Evolutionary conservation across 345 rosid species (phyloP).

Genomic region (Brassica rapa): DNA sequence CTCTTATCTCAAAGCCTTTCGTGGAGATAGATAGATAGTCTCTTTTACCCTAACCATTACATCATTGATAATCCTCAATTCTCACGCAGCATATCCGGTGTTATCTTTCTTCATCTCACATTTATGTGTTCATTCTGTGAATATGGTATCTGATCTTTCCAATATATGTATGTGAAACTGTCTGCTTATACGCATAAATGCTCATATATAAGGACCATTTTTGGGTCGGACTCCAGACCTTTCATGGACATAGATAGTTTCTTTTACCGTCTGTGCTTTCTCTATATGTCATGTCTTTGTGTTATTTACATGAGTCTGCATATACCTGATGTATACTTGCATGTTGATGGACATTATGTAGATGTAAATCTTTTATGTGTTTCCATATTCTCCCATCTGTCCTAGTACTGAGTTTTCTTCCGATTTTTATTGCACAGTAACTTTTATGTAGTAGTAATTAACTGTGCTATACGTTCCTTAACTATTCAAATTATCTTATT

Average conservation of each 20-base stretch:
- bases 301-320: not conserved
- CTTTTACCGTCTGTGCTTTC: not conserved
- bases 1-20: not conserved
- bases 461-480: not conserved
- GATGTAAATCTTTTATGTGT: not conserved
- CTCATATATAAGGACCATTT: not conserved
- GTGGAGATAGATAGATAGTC: not conserved
- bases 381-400: not conserved
- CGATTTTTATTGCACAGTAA: not conserved
- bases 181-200: not conserved
- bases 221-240: not conserved
- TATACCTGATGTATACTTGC: not conserved
- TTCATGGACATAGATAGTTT: constrained; percentile 2
- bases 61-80: constrained; percentile 1
- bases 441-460: not conserved
- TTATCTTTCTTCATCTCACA: not conserved
- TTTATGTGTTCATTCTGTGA: not conserved
- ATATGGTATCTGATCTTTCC: constrained; percentile 19
- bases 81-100: not conserved
- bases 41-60: not conserved
- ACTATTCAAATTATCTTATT: constrained; percentile 1
- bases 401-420: too few relatives aligned
- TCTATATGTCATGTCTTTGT: not conserved
- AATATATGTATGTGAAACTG: not conserved
- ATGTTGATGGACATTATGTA: not conserved